Evolutionary conservation across 2,329 filamentous ascomycete genomes (phyloP).

Genomic region (Fusarium guadeloupense): DNA sequence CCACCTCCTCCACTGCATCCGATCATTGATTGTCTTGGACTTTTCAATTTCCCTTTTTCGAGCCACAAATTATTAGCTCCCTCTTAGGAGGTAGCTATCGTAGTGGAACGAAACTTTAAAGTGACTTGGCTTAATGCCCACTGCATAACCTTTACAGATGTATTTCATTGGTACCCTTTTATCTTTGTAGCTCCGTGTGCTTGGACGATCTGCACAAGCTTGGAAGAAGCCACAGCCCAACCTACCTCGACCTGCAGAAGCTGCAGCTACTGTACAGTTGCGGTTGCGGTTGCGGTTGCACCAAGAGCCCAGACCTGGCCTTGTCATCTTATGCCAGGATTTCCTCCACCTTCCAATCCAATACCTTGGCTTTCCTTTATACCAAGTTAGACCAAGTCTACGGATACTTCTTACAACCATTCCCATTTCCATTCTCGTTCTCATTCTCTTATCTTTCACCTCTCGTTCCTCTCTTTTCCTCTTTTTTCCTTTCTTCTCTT

Average conservation of each 20-base stretch:
- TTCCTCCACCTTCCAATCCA: slow-evolving; percentile 31
- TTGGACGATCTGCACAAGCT: slow-evolving; percentile 26
- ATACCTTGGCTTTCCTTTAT: slow-evolving; percentile 13
- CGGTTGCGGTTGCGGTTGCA: slow-evolving; percentile 12
- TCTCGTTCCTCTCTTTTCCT: slow-evolving; percentile 19
- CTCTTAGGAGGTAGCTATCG: slow-evolving; percentile 7
- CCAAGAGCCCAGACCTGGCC: slow-evolving; percentile 16
- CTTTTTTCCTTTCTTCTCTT: slow-evolving; percentile 31
- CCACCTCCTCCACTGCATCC: slow-evolving; percentile 13
- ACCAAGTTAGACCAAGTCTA: too few species aligned
- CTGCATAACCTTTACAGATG: background rate
- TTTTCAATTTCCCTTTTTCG: slow-evolving; percentile 35
- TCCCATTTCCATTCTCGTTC: slow-evolving; percentile 1
- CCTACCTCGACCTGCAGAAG: background rate
- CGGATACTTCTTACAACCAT: background rate
- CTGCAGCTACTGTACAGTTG: slow-evolving; percentile 5
- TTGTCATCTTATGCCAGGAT: slow-evolving; percentile 33
- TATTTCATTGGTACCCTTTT: slow-evolving; percentile 11
- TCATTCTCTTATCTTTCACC: background rate
- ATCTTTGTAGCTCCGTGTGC: slow-evolving; percentile 13
- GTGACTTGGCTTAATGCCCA: background rate
- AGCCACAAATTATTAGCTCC: slow-evolving; percentile 35
- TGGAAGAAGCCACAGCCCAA: slow-evolving; percentile 25
- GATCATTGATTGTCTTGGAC: slow-evolving; percentile 11
- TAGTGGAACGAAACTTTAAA: slow-evolving; percentile 11